These are phyloP conservation scores for Pythium pectinolyticum DNA, from an alignment of 352 stramenopile species.

Conservation along the genomic window DNA sequence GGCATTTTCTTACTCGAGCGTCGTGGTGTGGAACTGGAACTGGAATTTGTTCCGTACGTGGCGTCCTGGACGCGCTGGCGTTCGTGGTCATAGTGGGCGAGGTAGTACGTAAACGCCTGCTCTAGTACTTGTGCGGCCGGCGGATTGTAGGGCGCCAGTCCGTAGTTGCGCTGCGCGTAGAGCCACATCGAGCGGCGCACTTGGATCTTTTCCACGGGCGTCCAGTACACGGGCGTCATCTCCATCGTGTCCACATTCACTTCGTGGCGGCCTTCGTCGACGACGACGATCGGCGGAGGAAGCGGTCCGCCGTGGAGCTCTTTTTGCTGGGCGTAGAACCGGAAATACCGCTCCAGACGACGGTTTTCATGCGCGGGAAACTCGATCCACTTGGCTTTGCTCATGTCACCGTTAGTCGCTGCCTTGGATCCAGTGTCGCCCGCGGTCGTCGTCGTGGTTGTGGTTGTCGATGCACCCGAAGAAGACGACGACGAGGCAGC, in stretches of 20 bases:
- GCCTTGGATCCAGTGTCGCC: background rate
- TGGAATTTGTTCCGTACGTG: slow-evolving; percentile 1
- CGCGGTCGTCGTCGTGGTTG: no score
- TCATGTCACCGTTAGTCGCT: background rate
- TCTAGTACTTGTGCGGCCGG: slow-evolving; percentile 51
- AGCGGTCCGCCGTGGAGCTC: slow-evolving; percentile 34
- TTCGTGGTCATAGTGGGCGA: slow-evolving; percentile 67
- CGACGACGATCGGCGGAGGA: slow-evolving; percentile 61
- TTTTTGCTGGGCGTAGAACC: slow-evolving; percentile 66
- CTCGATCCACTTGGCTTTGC: slow-evolving; percentile 64
- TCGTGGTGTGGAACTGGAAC: no score
- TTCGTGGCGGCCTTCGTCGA: slow-evolving; percentile 82
- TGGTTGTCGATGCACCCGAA: slow-evolving; percentile 3
- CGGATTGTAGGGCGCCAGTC: slow-evolving; percentile 71
- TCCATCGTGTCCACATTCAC: slow-evolving; percentile 75
- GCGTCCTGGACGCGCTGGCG: slow-evolving; percentile 58
- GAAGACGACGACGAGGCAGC: background rate
- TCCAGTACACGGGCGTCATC: slow-evolving; percentile 85
- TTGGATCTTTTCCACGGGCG: slow-evolving; percentile 58
- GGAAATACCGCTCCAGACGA: slow-evolving; percentile 63
- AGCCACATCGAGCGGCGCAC: slow-evolving; percentile 78
- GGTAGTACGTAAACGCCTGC: slow-evolving; percentile 71
- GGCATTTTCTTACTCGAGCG: background rate
- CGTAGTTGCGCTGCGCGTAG: slow-evolving; percentile 82
- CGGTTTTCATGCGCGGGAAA: slow-evolving; percentile 74